phyloP scores from a whole-genome alignment of 1,139 yeast genomes.

The Candida sp. region DNA sequence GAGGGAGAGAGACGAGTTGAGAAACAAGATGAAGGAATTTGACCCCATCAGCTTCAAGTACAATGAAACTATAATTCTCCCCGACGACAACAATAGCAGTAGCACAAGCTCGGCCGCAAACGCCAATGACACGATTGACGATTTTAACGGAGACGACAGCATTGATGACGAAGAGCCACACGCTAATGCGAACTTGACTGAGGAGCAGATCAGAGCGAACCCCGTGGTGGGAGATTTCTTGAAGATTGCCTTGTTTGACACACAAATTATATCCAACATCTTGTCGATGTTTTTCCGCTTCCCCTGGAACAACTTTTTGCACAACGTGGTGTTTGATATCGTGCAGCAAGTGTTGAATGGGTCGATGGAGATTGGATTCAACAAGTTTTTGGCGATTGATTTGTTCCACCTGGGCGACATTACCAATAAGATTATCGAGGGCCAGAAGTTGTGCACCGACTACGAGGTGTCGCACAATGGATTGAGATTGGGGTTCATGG shows the following conservation, averaged over 20 bases:
- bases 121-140: slow-evolving; percentile 48
- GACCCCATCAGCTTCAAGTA: slow-evolving; percentile 54
- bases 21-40: slow-evolving; percentile 51
- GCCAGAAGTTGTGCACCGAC: slow-evolving; percentile 76
- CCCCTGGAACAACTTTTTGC: slow-evolving; percentile 98
- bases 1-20: slow-evolving; percentile 70
- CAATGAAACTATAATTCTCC: slow-evolving; percentile 48
- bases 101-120: slow-evolving; percentile 21
- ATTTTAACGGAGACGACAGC: slow-evolving; percentile 43
- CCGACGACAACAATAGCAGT: slow-evolving; percentile 21
- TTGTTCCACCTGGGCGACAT: slow-evolving; percentile 81
- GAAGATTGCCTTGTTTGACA: slow-evolving; percentile 85
- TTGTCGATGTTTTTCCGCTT: slow-evolving; percentile 85
- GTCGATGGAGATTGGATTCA: slow-evolving; percentile 89
- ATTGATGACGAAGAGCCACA: slow-evolving; percentile 45
- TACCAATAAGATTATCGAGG: slow-evolving; percentile 79
- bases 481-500: slow-evolving; percentile 93
- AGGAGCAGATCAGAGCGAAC: slow-evolving; percentile 61
- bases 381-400: slow-evolving; percentile 87
- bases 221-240: slow-evolving; percentile 92
- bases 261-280: slow-evolving; percentile 77
- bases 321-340: slow-evolving; percentile 96
- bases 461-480: slow-evolving; percentile 66
- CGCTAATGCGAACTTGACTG: slow-evolving; percentile 60
- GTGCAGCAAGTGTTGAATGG: slow-evolving; percentile 97